Base-by-base conservation (phyloP, 176 grass and related monocot genomes). In the Carex kokanica region DNA sequence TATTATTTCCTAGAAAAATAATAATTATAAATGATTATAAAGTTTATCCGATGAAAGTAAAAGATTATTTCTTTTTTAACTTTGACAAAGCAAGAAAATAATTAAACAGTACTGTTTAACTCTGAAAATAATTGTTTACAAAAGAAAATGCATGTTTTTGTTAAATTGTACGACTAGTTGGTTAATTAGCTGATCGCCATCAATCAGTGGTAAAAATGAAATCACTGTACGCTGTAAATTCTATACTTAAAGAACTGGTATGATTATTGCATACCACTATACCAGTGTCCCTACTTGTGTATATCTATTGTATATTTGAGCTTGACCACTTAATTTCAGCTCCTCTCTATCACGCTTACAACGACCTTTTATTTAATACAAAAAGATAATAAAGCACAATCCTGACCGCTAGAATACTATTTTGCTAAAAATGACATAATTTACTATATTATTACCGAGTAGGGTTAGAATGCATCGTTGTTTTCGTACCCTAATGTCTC, bases 121-220 rank as follows among this genome's bases (percentile, higher is more conserved):
- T 38, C 15, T 7, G 5, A 38, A 68, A 34, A 34, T 38, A 0
- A 32, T 66, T 18, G 31, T 40, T 38, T 7, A 8, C 64, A 68
- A 34, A 36, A 34, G 7, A 36, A 72, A 72, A 8, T 53, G 8
- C 11, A 18, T 51, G 71, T 74, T 13, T 74, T 15, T 27, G 71
- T 74, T 74, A 15, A 24, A 25, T 74, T 16, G 20, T 53, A 53
- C 41, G 18, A 51, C 0, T 38, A 15, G 71, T 52, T 74, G 14
- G 71, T 74, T 74, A 16, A 45, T 74, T 74, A 74, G 71, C 21
- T 52, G n/a, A 74, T 74, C 45, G 0, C 21, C 45, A 74, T 74
- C 71, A 74, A 71, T 53, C 71, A 27, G 12, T 27, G 23, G 45
- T 74, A 27, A 74, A n/a, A n/a, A n/a, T n/a, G n/a, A n/a, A 27